Conservation (phyloP, 106 monocot genomes). For the Dioscorea alata region DNA sequence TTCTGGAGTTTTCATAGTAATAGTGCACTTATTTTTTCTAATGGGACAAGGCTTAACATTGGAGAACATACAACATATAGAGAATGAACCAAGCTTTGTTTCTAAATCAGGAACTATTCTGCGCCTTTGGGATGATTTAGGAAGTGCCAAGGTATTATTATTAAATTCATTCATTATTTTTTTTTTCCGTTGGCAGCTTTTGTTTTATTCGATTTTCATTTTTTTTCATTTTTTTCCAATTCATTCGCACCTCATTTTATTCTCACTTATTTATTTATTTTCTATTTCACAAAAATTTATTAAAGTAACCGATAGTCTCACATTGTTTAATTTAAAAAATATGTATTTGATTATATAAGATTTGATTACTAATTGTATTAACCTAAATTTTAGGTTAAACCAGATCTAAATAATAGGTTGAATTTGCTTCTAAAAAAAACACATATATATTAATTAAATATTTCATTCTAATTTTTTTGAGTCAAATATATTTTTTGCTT, state of each 20-base stretch:
- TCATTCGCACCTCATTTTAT: background rate
- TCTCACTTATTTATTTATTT: background rate
- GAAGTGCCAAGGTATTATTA: constrained; percentile 37
- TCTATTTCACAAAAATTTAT: no score
- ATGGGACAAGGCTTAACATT: constrained; percentile 21
- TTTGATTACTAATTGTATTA: background rate
- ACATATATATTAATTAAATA: no score
- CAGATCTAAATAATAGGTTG: no score
- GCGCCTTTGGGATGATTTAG: constrained; percentile 56
- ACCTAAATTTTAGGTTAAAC: background rate
- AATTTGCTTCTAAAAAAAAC: no score
- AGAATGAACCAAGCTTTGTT: constrained; percentile 6
- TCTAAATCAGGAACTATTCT: constrained; percentile 36
- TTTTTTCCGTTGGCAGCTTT: background rate
- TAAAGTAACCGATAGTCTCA: no score
- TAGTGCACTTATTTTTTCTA: constrained; percentile 20
- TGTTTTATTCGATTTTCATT: background rate
- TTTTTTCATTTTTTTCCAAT: background rate
- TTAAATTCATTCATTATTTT: no score
- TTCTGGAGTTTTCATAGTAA: constrained; percentile 20
- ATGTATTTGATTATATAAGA: background rate
- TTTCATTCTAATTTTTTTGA: no score
- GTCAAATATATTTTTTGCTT: no score
- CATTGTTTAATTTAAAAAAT: background rate
- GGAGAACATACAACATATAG: constrained; percentile 8